Percentiles rank a stretch among this genome's conserved stretches.
phyloP scores from a whole-genome alignment of 305 asterid species.

The Fraxinus greggii region DNA sequence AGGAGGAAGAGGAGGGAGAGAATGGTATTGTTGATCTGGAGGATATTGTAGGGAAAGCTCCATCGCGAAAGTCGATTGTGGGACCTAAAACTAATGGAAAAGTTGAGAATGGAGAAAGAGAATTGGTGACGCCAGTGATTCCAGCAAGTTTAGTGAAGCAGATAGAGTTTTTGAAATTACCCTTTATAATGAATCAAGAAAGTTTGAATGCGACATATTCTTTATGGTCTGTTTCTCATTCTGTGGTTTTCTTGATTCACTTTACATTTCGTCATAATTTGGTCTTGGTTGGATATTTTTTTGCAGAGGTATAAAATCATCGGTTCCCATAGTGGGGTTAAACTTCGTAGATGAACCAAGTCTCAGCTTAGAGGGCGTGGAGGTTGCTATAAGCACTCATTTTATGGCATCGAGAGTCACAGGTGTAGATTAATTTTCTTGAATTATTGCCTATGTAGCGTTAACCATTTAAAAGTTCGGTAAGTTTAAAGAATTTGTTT shows the following conservation, averaged over 20 bases:
- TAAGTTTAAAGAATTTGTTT: slow-evolving; percentile 6
- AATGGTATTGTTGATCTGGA: slow-evolving; percentile 79
- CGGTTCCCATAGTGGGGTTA: slow-evolving; percentile 95
- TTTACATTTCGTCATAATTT: neutral
- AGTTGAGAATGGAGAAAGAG: slow-evolving; percentile 63
- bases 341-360: slow-evolving; percentile 96
- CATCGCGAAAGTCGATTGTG: slow-evolving; percentile 52
- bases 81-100: slow-evolving; percentile 54
- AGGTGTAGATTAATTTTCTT: slow-evolving; percentile 41
- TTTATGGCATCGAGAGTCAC: slow-evolving; percentile 92
- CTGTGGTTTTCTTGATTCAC: neutral
- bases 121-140: slow-evolving; percentile 85
- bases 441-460: slow-evolving; percentile 12
- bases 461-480: neutral
- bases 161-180: slow-evolving; percentile 36
- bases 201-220: neutral
- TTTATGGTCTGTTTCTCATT: neutral
- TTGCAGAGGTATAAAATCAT: slow-evolving; percentile 86
- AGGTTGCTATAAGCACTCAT: slow-evolving; percentile 95
- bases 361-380: slow-evolving; percentile 97
- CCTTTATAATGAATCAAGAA: neutral
- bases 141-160: slow-evolving; percentile 83
- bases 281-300: slow-evolving; percentile 25
- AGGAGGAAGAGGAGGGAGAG: slow-evolving; percentile 45
- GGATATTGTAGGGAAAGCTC: slow-evolving; percentile 89